These are phyloP conservation scores for Dispira simplex DNA, from an alignment of 192 early-diverging fungal species.

Conservation along the genomic window DNA sequence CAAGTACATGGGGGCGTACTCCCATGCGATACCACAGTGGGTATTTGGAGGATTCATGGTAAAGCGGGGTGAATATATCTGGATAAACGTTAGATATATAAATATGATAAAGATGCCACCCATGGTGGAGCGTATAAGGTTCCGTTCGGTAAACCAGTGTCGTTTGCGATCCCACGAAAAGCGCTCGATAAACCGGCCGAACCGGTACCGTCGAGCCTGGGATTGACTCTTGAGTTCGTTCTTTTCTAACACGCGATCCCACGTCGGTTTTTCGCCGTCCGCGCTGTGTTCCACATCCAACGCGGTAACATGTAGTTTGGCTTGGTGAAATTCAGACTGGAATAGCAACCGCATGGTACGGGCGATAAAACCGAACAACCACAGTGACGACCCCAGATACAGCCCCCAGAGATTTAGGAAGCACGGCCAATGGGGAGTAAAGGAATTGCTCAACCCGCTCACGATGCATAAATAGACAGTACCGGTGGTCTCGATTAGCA, in stretches of 20 bases:
- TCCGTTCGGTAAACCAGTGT: constrained; percentile 5
- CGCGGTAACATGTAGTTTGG: constrained; percentile 6
- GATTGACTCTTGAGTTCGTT: constrained; percentile 1
- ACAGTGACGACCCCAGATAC: neutral
- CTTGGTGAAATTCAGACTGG: constrained; percentile 11
- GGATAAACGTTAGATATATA: neutral
- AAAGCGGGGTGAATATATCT: neutral
- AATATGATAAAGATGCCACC: neutral
- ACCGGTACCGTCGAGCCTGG: neutral
- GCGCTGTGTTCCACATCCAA: neutral
- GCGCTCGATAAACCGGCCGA: constrained; percentile 3
- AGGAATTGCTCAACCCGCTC: neutral
- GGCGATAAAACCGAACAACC: constrained; percentile 7
- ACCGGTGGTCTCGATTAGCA: neutral
- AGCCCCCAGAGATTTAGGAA: constrained; percentile 9
- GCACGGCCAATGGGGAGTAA: constrained; percentile 7
- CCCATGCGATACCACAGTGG: neutral
- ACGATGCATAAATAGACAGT: constrained; percentile 1
- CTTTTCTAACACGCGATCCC: constrained; percentile 5
- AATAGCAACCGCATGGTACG: constrained; percentile 4
- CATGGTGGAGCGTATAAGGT: neutral
- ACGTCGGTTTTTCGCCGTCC: neutral
- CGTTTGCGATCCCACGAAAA: constrained; percentile 10
- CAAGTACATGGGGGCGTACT: constrained; percentile 3
- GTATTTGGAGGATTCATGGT: neutral